Percentiles rank a stretch among this genome's conserved stretches.
Evolutionary conservation across 2,329 filamentous ascomycete species (phyloP).

Genomic region (Penicillium nordicum): DNA sequence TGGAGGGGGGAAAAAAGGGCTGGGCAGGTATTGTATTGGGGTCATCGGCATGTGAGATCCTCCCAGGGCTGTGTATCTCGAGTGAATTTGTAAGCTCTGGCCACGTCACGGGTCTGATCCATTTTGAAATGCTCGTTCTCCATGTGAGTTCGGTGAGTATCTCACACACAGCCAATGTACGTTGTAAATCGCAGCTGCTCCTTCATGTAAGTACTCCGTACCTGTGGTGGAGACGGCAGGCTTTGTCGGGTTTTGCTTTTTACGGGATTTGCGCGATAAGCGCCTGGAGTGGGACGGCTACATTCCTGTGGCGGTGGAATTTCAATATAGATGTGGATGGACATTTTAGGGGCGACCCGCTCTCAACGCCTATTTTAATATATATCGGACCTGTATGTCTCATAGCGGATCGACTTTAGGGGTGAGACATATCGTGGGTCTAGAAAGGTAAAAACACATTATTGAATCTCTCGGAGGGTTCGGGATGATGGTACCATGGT

Average conservation of each 20-base stretch:
- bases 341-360: not conserved
- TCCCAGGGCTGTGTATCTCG: not conserved
- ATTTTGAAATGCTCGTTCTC: not conserved
- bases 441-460: not conserved
- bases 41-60: slow-evolving; percentile 1
- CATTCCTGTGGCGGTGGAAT: not conserved
- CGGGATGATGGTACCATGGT: not conserved
- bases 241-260: not conserved
- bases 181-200: not conserved
- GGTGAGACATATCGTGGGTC: not conserved
- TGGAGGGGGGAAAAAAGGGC: not conserved
- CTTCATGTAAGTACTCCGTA: not conserved
- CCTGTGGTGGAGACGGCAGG: not conserved
- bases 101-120: not conserved
- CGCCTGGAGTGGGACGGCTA: not conserved
- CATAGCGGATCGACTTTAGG: not conserved
- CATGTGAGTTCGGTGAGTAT: not conserved
- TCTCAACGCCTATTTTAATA: not conserved
- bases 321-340: not conserved
- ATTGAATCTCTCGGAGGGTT: not conserved
- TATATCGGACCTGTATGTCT: not conserved
- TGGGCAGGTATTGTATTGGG: not conserved
- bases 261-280: slow-evolving; percentile 4
- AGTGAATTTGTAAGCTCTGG: not conserved
- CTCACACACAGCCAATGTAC: not conserved